phyloP scores from a whole-genome alignment of 768 basidiomycete species.

The Hortiboletus campestris region DNA sequence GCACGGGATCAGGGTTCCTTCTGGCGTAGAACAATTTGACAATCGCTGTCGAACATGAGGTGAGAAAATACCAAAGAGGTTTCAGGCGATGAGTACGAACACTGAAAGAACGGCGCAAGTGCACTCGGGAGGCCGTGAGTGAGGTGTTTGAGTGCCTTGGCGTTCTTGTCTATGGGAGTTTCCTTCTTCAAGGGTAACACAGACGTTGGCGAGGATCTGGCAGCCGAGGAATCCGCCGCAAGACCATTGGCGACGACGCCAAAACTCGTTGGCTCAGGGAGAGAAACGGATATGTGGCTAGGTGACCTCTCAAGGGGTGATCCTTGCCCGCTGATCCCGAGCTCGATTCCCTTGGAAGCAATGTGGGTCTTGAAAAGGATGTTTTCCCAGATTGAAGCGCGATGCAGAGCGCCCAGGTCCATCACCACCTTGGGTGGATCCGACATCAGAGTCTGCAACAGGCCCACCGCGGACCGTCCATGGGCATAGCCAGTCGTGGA shows the following conservation, averaged over 20 bases:
- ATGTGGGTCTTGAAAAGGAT: constrained; percentile 68
- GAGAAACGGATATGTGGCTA: constrained; percentile 39
- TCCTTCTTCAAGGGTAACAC: constrained; percentile 38
- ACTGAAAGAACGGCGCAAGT: constrained; percentile 83
- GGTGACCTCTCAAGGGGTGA: constrained; percentile 52
- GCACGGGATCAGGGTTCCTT: constrained; percentile 69
- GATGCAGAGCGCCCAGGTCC: constrained; percentile 77
- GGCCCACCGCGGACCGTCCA: constrained; percentile 67
- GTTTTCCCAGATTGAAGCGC: constrained; percentile 85
- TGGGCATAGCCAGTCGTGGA: constrained; percentile 80
- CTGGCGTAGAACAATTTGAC: constrained; percentile 84
- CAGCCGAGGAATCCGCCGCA: constrained; percentile 21
- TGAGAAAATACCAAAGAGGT: constrained; percentile 10
- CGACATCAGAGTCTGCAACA: constrained; percentile 74
- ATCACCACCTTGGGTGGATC: constrained; percentile 60
- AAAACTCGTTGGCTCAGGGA: constrained; percentile 39
- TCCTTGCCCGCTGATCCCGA: constrained; percentile 40
- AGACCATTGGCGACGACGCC: constrained; percentile 32
- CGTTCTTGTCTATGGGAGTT: constrained; percentile 59
- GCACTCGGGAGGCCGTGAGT: constrained; percentile 74
- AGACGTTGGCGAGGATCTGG: constrained; percentile 21
- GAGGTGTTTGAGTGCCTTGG: constrained; percentile 74
- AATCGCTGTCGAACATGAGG: constrained; percentile 50
- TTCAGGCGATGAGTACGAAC: constrained; percentile 40
- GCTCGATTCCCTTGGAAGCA: constrained; percentile 50